phyloP scores from a whole-genome alignment of 768 basidiomycete species.

The Strobilomyces dryophilus region DNA sequence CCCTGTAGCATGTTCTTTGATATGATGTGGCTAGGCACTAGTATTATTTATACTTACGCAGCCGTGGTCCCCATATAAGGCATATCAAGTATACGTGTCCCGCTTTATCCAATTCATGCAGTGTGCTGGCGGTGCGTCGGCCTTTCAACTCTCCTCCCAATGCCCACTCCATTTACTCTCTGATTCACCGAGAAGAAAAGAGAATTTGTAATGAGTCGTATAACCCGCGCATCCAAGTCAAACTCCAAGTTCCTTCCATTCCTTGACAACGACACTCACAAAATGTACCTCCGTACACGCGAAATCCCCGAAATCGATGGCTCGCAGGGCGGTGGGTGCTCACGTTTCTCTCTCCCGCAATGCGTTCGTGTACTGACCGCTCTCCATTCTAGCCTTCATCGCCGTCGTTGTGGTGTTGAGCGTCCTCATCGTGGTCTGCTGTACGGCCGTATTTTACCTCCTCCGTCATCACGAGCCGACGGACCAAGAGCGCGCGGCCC shows the following conservation, averaged over 20 bases:
- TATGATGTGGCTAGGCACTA: background rate
- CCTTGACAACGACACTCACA: background rate
- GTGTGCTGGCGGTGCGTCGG: background rate
- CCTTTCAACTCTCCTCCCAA: background rate
- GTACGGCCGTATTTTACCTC: constrained; percentile 52
- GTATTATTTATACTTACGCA: no score
- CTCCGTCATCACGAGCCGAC: constrained; percentile 46
- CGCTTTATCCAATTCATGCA: background rate
- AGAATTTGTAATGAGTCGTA: background rate
- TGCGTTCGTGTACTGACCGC: background rate
- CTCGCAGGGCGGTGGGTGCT: constrained; percentile 43
- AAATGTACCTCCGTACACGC: constrained; percentile 15
- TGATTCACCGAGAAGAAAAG: background rate
- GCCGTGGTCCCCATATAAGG: constrained; percentile 15
- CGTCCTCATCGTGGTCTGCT: constrained; percentile 50
- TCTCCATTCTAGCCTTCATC: constrained; percentile 47
- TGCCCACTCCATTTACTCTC: background rate
- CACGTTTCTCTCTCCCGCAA: background rate
- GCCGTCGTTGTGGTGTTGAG: constrained; percentile 53
- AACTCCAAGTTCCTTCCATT: background rate
- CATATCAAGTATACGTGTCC: background rate
- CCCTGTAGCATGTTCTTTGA: background rate
- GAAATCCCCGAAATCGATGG: constrained; percentile 47
- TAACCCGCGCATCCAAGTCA: background rate
- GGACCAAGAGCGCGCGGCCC: constrained; percentile 36